phyloP scores from a whole-genome alignment of 192 early-diverging fungal species.

The Endogone sp. region DNA sequence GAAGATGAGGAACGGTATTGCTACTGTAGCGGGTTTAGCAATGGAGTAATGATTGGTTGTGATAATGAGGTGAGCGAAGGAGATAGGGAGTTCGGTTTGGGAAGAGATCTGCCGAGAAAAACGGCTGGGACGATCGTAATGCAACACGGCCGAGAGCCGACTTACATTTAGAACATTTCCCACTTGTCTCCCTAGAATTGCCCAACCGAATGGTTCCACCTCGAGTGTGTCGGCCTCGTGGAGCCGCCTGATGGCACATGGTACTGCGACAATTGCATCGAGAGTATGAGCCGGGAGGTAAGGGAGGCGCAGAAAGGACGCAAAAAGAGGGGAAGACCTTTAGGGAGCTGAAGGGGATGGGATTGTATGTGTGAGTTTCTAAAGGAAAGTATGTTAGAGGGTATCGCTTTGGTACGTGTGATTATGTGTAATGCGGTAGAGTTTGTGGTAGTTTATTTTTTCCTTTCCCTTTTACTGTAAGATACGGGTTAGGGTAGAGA shows the following conservation, averaged over 20 bases:
- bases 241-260: slow-evolving; percentile 66
- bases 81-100: too few species aligned
- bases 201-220: slow-evolving; percentile 72
- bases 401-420: too few species aligned
- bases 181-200: slow-evolving; percentile 39
- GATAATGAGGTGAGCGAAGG: slow-evolving; percentile 52
- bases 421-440: too few species aligned
- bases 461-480: too few species aligned
- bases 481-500: too few species aligned
- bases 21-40: slow-evolving; percentile 58
- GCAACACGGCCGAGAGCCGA: too few species aligned
- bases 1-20: slow-evolving; percentile 64
- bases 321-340: not conserved
- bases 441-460: too few species aligned
- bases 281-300: slow-evolving; percentile 12
- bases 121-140: not conserved
- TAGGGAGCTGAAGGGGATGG: not conserved
- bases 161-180: too few species aligned
- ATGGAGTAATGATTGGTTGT: slow-evolving; percentile 75
- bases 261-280: slow-evolving; percentile 53
- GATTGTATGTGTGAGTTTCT: too few species aligned
- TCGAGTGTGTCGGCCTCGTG: slow-evolving; percentile 62
- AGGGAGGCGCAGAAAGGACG: slow-evolving; percentile 17
- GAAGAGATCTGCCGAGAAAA: not conserved
- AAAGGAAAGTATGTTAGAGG: too few species aligned